phyloP scores from a whole-genome alignment of 129 eudicot species.

The Pulicaria dysenterica region DNA sequence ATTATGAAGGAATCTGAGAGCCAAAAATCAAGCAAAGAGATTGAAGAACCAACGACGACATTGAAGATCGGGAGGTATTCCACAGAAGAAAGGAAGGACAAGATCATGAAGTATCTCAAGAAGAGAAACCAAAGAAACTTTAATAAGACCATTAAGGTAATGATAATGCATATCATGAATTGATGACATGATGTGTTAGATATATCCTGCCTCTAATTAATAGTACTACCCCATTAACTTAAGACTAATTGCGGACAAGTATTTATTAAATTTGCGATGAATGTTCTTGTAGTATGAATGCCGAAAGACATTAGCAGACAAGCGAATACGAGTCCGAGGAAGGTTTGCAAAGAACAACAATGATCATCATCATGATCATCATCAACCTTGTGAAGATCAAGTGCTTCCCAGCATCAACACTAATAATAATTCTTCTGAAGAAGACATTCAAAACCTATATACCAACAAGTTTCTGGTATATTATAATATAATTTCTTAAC shows the following conservation, averaged over 20 bases:
- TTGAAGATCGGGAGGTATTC: constrained; percentile 75
- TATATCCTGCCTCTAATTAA: background rate
- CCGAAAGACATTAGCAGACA: constrained; percentile 91
- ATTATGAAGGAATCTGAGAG: constrained; percentile 40
- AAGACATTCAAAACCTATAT: constrained; percentile 31
- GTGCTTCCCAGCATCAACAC: constrained; percentile 32
- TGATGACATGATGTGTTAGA: background rate
- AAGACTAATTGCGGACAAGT: background rate
- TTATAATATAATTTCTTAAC: background rate
- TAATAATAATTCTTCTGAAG: constrained; percentile 22
- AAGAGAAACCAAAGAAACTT: constrained; percentile 94
- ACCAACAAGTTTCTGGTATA: constrained; percentile 40
- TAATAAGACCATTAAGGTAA: constrained; percentile 85
- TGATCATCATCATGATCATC: constrained; percentile 49
- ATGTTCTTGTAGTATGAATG: constrained; percentile 72
- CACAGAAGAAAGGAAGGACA: constrained; percentile 79
- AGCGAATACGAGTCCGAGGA: constrained; percentile 82
- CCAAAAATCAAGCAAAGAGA: constrained; percentile 30
- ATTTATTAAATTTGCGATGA: background rate
- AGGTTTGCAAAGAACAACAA: constrained; percentile 82
- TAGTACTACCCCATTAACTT: background rate
- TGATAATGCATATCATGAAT: background rate
- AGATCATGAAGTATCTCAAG: constrained; percentile 82
- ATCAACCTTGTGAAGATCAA: constrained; percentile 50
- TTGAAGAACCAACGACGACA: constrained; percentile 44